A percentile compares a stretch with the other conserved stretches of the same genome.
Evolutionary conservation across 2,329 filamentous ascomycete species (phyloP).

Genomic region (Fonsecaea pedrosoi): DNA sequence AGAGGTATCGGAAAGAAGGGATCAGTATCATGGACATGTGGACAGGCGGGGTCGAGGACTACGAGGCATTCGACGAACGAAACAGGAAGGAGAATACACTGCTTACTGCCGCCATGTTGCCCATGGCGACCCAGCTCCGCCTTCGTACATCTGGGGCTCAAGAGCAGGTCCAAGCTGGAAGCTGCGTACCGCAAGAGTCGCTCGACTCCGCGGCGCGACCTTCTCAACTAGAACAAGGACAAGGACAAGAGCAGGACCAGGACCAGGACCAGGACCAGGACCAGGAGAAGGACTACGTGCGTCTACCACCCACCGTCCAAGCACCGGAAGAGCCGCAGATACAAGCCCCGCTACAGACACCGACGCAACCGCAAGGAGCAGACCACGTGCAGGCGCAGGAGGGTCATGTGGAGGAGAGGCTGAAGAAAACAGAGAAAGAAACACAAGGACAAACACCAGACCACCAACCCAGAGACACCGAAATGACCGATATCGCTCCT

Average conservation of each 20-base stretch:
- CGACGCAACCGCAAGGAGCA: neutral
- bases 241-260: neutral
- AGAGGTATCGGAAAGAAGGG: slow-evolving; percentile 20
- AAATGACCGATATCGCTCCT: too few relatives aligned
- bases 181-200: neutral
- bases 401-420: too few relatives aligned
- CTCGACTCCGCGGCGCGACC: neutral
- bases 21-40: slow-evolving; percentile 10
- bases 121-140: neutral
- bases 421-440: too few relatives aligned
- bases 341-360: neutral
- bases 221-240: neutral
- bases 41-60: slow-evolving; percentile 9
- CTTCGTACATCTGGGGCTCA: neutral
- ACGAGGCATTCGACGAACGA: slow-evolving; percentile 13
- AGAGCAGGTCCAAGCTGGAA: neutral
- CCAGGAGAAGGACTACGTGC: neutral
- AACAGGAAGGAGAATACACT: slow-evolving; percentile 12
- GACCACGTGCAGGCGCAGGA: neutral
- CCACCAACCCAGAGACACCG: too few relatives aligned
- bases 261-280: neutral
- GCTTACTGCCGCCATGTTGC: neutral
- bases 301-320: too few relatives aligned
- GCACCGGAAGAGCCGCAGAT: neutral
- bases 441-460: too few relatives aligned